Percentiles rank a stretch among this genome's conserved stretches.
Conservation (phyloP, 2,329 filamentous ascomycete species). For the Raffaelea arxii region DNA sequence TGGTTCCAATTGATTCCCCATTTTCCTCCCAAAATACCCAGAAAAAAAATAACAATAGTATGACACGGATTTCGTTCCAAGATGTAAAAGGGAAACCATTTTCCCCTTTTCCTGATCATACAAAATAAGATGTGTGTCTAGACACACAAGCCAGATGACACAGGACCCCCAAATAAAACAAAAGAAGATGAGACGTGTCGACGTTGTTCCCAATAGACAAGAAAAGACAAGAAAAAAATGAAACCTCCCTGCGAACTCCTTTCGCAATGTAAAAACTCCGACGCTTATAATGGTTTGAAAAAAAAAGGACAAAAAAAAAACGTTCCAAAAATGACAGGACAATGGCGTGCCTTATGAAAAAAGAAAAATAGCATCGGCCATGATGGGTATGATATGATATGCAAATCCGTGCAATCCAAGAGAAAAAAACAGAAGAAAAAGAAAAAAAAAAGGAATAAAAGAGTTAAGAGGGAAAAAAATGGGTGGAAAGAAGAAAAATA, state of each 20-base stretch:
- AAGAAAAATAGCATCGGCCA: too few relatives aligned
- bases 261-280: too few relatives aligned
- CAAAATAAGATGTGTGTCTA: too few relatives aligned
- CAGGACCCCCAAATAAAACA: background rate
- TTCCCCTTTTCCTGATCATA: too few relatives aligned
- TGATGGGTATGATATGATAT: slow-evolving; percentile 1
- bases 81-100: too few relatives aligned
- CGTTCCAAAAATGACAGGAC: too few relatives aligned
- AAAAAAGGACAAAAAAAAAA: background rate
- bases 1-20: too few relatives aligned
- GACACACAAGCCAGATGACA: background rate
- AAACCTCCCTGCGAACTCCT: background rate
- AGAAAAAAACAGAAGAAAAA: slow-evolving; percentile 2
- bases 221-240: background rate
- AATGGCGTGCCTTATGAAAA: too few relatives aligned
- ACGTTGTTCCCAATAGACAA: slow-evolving; percentile 12
- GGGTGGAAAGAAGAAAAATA: background rate
- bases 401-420: too few relatives aligned
- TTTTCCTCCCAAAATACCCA: too few relatives aligned
- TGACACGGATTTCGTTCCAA: too few relatives aligned
- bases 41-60: too few relatives aligned
- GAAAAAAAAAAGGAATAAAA: background rate
- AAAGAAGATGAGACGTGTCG: slow-evolving; percentile 4
- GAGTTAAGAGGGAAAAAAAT: background rate
- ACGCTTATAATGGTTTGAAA: background rate